Conservation (phyloP, 2,329 filamentous ascomycete species). For the Colletotrichum shisoi region DNA sequence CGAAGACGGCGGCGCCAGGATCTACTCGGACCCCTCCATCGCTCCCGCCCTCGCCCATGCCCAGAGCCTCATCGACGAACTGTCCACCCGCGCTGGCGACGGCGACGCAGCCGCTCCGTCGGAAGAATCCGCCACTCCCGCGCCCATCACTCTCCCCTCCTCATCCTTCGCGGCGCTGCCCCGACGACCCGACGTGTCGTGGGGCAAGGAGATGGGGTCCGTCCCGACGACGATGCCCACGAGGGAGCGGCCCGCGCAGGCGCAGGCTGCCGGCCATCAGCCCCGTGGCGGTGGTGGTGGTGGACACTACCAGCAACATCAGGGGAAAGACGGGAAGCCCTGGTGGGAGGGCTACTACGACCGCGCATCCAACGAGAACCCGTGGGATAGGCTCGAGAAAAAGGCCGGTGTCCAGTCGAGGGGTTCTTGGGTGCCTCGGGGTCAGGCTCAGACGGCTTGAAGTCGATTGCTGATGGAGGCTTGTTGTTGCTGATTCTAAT, state of each 20-base stretch:
- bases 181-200: conserved; percentile 29
- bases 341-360: conserved; percentile 77
- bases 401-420: conserved; percentile 53
- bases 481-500: neutral
- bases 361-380: conserved; percentile 73
- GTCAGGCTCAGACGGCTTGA: conserved; percentile 14
- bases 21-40: conserved; percentile 22
- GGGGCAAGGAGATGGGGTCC: conserved; percentile 31
- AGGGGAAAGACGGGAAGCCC: conserved; percentile 42
- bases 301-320: conserved; percentile 1
- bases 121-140: neutral
- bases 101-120: neutral
- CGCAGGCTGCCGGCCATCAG: conserved; percentile 1
- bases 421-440: conserved; percentile 55
- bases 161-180: conserved; percentile 22
- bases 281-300: neutral
- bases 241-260: conserved; percentile 10
- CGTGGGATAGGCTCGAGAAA: conserved; percentile 69
- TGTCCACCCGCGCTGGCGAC: conserved; percentile 12
- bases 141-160: conserved; percentile 22
- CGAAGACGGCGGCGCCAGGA: conserved; percentile 25
- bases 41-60: conserved; percentile 38
- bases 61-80: conserved; percentile 36
- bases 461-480: neutral
- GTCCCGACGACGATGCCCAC: conserved; percentile 20